Percentiles rank a stretch among this genome's conserved stretches.
These are phyloP conservation scores for Beauveria sp. DNA, from an alignment of 2,329 filamentous ascomycete genomes.

Conservation along the genomic window DNA sequence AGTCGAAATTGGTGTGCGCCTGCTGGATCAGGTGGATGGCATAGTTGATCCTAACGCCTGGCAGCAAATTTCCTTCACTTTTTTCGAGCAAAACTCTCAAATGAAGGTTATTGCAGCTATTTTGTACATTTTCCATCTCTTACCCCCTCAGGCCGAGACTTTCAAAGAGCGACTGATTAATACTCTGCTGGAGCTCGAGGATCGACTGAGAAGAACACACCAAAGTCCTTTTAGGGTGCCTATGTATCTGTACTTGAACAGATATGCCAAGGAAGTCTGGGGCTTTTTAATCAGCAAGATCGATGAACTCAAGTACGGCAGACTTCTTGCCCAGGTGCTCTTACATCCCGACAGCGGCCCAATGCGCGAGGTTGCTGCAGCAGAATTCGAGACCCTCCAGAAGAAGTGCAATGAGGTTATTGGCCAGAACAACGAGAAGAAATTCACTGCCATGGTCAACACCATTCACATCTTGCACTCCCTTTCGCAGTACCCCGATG, in stretches of 20 bases:
- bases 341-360: slow-evolving; percentile 65
- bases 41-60: slow-evolving; percentile 75
- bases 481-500: slow-evolving; percentile 58
- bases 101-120: slow-evolving; percentile 96
- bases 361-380: slow-evolving; percentile 66
- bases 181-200: slow-evolving; percentile 82
- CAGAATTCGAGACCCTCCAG: slow-evolving; percentile 66
- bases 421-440: slow-evolving; percentile 60
- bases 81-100: slow-evolving; percentile 84
- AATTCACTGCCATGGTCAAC: slow-evolving; percentile 67
- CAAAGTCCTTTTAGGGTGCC: slow-evolving; percentile 87
- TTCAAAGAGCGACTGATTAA: slow-evolving; percentile 90
- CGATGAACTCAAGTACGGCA: slow-evolving; percentile 78
- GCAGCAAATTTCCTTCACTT: slow-evolving; percentile 87
- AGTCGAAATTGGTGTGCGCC: slow-evolving; percentile 85
- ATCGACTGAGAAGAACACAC: slow-evolving; percentile 75
- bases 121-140: slow-evolving; percentile 93
- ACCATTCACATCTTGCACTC: slow-evolving; percentile 79
- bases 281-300: slow-evolving; percentile 69
- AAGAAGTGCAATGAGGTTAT: slow-evolving; percentile 57
- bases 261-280: slow-evolving; percentile 87
- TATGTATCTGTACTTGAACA: slow-evolving; percentile 86
- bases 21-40: slow-evolving; percentile 90
- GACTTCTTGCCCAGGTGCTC: slow-evolving; percentile 84
- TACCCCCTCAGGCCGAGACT: slow-evolving; percentile 79